Conservation (phyloP, 768 basidiomycete genomes). For the Hygrophorus pudorinus region DNA sequence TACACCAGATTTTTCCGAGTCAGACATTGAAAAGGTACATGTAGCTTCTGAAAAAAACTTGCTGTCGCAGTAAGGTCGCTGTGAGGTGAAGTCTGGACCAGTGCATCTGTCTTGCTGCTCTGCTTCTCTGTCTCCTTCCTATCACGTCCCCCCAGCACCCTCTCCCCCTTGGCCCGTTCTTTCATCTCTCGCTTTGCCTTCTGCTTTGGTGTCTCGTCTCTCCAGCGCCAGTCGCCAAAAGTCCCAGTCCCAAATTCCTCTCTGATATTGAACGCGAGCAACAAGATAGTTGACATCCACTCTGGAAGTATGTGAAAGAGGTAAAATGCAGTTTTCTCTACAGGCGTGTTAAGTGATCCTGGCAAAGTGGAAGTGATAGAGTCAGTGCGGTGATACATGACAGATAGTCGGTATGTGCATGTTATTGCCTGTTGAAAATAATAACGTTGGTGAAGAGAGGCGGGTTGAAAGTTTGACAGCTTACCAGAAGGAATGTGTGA, state of each 20-base stretch:
- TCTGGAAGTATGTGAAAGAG: constrained; percentile 36
- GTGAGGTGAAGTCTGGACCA: no score
- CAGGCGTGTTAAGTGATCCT: constrained; percentile 22
- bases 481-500: constrained; percentile 22
- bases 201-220: constrained; percentile 21
- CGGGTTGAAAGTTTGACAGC: constrained; percentile 6
- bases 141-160: no score
- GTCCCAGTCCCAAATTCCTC: constrained; percentile 24
- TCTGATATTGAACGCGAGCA: constrained; percentile 23
- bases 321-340: constrained; percentile 32
- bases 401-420: constrained; percentile 28
- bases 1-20: no score
- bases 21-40: no score
- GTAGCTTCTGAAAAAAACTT: no score
- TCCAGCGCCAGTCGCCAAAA: constrained; percentile 20
- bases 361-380: constrained; percentile 23
- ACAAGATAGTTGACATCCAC: constrained; percentile 23
- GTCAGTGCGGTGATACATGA: constrained; percentile 26
- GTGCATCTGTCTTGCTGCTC: background rate
- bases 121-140: no score
- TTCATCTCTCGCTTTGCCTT: constrained; percentile 11
- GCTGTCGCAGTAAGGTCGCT: no score
- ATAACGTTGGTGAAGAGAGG: background rate
- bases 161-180: no score
- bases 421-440: constrained; percentile 17